phyloP scores from a whole-genome alignment of 2,329 filamentous ascomycete species.

The Tolypocladium endophyticum region DNA sequence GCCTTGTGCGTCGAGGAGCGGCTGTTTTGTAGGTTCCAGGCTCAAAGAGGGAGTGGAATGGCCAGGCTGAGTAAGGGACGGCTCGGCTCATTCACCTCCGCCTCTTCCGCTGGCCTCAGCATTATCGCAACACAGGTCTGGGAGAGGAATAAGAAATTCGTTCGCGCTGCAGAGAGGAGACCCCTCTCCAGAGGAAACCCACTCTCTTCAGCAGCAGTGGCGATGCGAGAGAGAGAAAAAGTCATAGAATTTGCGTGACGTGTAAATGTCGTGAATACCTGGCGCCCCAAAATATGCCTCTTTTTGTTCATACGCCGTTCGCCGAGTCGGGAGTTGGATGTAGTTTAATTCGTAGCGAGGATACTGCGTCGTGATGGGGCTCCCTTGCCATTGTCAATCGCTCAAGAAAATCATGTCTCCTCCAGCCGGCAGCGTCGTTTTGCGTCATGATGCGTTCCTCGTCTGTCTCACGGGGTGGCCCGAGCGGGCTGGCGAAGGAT shows the following conservation, averaged over 20 bases:
- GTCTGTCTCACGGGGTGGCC: background rate
- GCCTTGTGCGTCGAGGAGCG: background rate
- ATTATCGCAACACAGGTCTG: background rate
- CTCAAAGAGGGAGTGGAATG: background rate
- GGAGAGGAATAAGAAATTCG: background rate
- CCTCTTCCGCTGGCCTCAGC: background rate
- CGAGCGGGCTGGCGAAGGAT: background rate
- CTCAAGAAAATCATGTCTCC: conserved; percentile 11
- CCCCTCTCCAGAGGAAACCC: background rate
- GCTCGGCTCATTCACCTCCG: background rate
- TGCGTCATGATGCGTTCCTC: conserved; percentile 4
- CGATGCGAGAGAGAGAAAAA: background rate
- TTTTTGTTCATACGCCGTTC: conserved; percentile 28
- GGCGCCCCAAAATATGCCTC: conserved; percentile 26
- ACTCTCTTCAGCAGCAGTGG: background rate
- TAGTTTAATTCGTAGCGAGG: conserved; percentile 19
- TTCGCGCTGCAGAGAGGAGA: background rate
- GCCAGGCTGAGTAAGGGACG: background rate
- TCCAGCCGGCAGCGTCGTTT: conserved; percentile 1
- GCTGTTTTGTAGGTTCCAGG: background rate
- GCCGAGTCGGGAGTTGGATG: conserved; percentile 23
- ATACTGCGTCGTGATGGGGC: conserved; percentile 17
- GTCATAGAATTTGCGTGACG: conserved; percentile 9
- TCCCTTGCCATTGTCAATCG: conserved; percentile 14
- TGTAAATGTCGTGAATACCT: conserved; percentile 23